These are phyloP conservation scores for Phytopythium delawarense DNA, from an alignment of 352 stramenopile genomes.

Conservation along the genomic window DNA sequence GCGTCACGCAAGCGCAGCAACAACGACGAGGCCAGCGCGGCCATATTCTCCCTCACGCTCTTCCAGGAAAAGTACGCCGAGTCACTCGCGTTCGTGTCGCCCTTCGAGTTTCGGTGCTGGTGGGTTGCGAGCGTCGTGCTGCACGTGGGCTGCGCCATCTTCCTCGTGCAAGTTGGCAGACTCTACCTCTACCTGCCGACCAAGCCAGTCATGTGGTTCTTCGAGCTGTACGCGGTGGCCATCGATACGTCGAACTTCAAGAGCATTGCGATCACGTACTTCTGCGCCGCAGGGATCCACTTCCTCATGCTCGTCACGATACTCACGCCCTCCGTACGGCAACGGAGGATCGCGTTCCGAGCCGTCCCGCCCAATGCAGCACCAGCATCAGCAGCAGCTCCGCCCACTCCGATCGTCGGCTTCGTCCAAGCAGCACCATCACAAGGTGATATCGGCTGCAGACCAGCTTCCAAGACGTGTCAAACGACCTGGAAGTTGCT, in stretches of 20 bases:
- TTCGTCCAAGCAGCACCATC: neutral
- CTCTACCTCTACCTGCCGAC: constrained; percentile 11
- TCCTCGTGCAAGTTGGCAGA: constrained; percentile 6
- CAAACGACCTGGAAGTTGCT: neutral
- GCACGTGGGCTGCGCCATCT: constrained; percentile 9
- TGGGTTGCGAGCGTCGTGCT: constrained; percentile 13
- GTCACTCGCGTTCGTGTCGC: constrained; percentile 8
- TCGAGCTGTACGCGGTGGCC: constrained; percentile 14
- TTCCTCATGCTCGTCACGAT: constrained; percentile 8
- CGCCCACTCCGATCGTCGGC: neutral
- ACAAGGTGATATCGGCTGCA: neutral
- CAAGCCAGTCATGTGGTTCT: constrained; percentile 11
- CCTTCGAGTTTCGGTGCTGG: constrained; percentile 7
- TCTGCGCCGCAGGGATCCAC: constrained; percentile 10
- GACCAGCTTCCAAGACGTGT: neutral
- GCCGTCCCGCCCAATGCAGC: neutral
- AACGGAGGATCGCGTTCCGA: constrained; percentile 11
- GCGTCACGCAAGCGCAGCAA: neutral
- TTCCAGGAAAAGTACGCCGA: constrained; percentile 11
- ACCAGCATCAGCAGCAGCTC: neutral
- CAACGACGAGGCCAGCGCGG: neutral
- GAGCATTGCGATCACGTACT: constrained; percentile 10
- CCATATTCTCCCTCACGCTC: constrained; percentile 5
- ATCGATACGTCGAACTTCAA: constrained; percentile 18
- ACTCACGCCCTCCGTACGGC: constrained; percentile 7